Evolutionary conservation across 2,329 filamentous ascomycete species (phyloP).

Genomic region (Claviceps digitariae): DNA sequence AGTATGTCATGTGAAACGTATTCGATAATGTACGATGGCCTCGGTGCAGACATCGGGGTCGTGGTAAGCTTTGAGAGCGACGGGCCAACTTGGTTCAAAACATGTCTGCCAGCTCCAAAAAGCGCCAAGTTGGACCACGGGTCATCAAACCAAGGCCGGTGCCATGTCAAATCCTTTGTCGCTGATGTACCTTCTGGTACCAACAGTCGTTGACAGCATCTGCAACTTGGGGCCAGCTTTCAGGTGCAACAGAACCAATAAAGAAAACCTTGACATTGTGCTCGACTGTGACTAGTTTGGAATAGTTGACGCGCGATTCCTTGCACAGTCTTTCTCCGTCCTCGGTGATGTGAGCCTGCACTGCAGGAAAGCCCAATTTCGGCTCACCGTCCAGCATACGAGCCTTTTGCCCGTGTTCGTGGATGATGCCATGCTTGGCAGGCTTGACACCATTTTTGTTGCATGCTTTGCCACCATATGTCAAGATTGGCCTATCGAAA

Average conservation of each 20-base stretch:
- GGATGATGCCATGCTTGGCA: constrained; percentile 39
- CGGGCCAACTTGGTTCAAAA: neutral
- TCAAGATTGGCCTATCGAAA: constrained; percentile 35
- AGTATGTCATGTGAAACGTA: too few species aligned
- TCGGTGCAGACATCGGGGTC: too few species aligned
- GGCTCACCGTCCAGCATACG: constrained; percentile 27
- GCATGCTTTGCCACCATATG: constrained; percentile 39
- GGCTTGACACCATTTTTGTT: constrained; percentile 39
- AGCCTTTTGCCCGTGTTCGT: constrained; percentile 22
- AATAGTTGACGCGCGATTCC: constrained; percentile 44
- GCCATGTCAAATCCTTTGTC: constrained; percentile 11
- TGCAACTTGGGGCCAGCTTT: constrained; percentile 27
- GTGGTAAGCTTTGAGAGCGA: too few species aligned
- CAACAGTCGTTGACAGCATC: constrained; percentile 37
- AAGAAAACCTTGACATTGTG: constrained; percentile 46
- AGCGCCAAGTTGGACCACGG: neutral
- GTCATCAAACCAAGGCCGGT: neutral
- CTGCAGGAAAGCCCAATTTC: constrained; percentile 31
- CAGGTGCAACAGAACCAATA: constrained; percentile 31
- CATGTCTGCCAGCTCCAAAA: neutral
- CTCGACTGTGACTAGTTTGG: constrained; percentile 41
- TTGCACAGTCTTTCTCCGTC: constrained; percentile 30
- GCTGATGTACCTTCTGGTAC: constrained; percentile 28
- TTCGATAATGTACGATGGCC: too few species aligned
- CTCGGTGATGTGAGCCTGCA: constrained; percentile 29